Conservation (phyloP, 768 basidiomycete genomes). For the Cubamyces lactineus region DNA sequence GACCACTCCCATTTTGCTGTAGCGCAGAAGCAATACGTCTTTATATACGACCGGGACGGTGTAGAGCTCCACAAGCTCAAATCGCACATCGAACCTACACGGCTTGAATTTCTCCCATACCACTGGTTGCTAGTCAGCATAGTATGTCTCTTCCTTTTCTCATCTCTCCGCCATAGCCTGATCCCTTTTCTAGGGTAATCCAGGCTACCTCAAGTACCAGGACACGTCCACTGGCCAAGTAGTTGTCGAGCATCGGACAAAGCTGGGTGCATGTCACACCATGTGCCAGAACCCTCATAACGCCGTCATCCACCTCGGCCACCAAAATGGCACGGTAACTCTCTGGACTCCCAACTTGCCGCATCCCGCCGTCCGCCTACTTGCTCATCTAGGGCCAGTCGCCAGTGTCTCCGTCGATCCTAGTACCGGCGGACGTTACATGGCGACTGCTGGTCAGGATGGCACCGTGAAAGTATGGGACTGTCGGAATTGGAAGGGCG, state of each 20-base stretch:
- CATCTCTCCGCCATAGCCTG: neutral
- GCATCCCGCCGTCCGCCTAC: constrained; percentile 87
- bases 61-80: constrained; percentile 89
- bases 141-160: constrained; percentile 48
- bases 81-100: constrained; percentile 84
- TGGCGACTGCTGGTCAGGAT: constrained; percentile 89
- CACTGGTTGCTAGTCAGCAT: constrained; percentile 91
- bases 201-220: constrained; percentile 94
- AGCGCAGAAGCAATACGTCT: constrained; percentile 94
- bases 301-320: constrained; percentile 93
- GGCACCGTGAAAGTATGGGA: constrained; percentile 96
- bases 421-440: constrained; percentile 82
- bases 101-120: constrained; percentile 91
- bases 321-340: constrained; percentile 94
- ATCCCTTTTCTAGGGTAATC: constrained; percentile 60
- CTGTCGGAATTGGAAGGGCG: constrained; percentile 92
- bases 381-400: constrained; percentile 90
- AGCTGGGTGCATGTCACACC: constrained; percentile 79
- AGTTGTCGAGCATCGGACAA: constrained; percentile 86
- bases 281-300: constrained; percentile 93
- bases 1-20: constrained; percentile 94
- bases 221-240: constrained; percentile 93
- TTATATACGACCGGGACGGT: constrained; percentile 93
- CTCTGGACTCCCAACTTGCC: constrained; percentile 96
- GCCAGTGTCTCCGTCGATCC: constrained; percentile 82